Evolutionary conservation across 2,329 filamentous ascomycete genomes (phyloP).

Genomic region (Colletotrichum caudatum): DNA sequence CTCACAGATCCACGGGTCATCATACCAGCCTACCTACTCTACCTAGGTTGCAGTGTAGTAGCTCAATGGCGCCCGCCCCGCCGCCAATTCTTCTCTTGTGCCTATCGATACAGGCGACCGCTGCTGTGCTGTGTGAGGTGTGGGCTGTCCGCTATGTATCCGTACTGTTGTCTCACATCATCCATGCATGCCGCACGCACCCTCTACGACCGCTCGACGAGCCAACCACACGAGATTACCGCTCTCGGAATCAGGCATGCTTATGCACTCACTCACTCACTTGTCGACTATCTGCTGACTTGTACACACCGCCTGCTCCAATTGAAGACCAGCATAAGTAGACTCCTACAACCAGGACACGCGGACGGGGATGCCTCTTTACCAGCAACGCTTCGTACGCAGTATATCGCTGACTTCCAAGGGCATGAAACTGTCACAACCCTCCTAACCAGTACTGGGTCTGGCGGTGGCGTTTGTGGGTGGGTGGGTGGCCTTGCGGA

Average conservation of each 20-base stretch:
- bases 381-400: constrained; percentile 5
- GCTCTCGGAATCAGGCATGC: constrained; percentile 15
- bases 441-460: not conserved
- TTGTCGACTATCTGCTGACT: constrained; percentile 9
- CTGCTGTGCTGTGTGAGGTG: too few relatives aligned
- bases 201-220: constrained; percentile 5
- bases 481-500: not conserved
- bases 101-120: not conserved
- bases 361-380: constrained; percentile 5
- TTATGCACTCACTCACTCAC: constrained; percentile 8
- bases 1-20: constrained; percentile 29
- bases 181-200: constrained; percentile 35
- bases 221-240: constrained; percentile 30
- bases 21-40: not conserved
- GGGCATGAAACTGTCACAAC: constrained; percentile 35
- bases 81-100: not conserved
- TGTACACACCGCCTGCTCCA: not conserved
- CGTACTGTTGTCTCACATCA: constrained; percentile 37
- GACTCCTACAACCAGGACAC: constrained; percentile 15
- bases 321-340: constrained; percentile 5
- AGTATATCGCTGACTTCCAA: constrained; percentile 19
- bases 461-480: not conserved
- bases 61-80: not conserved
- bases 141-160: not conserved
- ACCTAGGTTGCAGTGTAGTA: not conserved